Conservation (phyloP, 768 basidiomycete genomes). For the Mycena rosella region DNA sequence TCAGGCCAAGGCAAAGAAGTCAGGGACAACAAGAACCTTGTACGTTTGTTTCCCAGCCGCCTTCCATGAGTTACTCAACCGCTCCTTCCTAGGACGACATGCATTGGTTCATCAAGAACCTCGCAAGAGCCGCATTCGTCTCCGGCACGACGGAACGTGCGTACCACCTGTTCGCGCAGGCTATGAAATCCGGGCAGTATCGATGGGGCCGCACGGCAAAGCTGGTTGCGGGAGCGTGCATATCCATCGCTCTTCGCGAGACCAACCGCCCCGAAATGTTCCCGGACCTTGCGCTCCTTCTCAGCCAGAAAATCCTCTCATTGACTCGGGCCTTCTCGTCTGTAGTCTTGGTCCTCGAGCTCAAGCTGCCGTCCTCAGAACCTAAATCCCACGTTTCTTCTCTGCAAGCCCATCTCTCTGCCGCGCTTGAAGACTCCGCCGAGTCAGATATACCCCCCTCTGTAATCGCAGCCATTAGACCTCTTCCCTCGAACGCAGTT, state of each 20-base stretch:
- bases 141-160: slow-evolving; percentile 76
- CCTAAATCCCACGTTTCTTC: slow-evolving; percentile 70
- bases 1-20: slow-evolving; percentile 76
- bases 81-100: slow-evolving; percentile 66
- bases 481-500: slow-evolving; percentile 47
- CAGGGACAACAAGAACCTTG: slow-evolving; percentile 73
- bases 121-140: slow-evolving; percentile 69
- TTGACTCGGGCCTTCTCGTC: slow-evolving; percentile 69
- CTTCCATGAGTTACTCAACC: slow-evolving; percentile 28
- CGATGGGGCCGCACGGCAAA: slow-evolving; percentile 84
- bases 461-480: slow-evolving; percentile 55
- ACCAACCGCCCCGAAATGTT: slow-evolving; percentile 75
- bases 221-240: slow-evolving; percentile 74
- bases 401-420: slow-evolving; percentile 67
- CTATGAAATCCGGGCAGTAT: slow-evolving; percentile 68
- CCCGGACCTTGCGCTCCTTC: slow-evolving; percentile 75
- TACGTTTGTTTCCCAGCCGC: slow-evolving; percentile 49
- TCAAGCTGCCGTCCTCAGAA: slow-evolving; percentile 67
- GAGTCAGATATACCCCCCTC: slow-evolving; percentile 56
- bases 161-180: slow-evolving; percentile 75
- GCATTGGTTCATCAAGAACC: slow-evolving; percentile 69
- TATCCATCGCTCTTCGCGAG: slow-evolving; percentile 81
- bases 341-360: slow-evolving; percentile 63
- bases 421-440: slow-evolving; percentile 47
- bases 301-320: slow-evolving; percentile 64